Base-by-base conservation (phyloP, 768 basidiomycete species). In the Arthromyces matolae region DNA sequence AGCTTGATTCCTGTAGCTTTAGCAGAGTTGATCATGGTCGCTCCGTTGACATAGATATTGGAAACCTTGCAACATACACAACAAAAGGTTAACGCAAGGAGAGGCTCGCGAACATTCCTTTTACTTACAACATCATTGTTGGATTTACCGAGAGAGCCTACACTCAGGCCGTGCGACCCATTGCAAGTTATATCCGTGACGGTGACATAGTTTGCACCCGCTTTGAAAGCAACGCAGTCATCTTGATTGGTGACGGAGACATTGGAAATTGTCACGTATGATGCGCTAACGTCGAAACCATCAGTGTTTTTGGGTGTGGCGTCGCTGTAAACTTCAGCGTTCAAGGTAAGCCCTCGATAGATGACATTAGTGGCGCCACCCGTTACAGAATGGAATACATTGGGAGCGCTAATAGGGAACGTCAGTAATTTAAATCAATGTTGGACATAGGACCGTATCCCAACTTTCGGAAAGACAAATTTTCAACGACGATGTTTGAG, bases 1-100 rank as follows among this genome's bases (percentile, higher is more conserved):
- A 66, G 54, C 42, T 66, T 66, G 37, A 66, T 66, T 18, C 65
- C 64, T 32, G 62, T 62, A 0, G 65, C 65, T 47, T 66, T 66
- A 2, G 64, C 53, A 0, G 64, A 65, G 47, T 62, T 50, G 29
- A 63, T 60, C 64, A 66, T 64, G 9, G 57, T 62, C 6, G 65
- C 63, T 8, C 59, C 53, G 10, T 58, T 54, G 19, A 66, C 55
- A 32, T 58, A 58, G 14, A 59, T 57, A 33, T 66, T 66, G 4
- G 54, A 53, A 1, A 66, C 64, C 61, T 59, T n/a, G 22, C 14
- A 24, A 6, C 5, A 12, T n/a, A 12, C 14, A 2, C 24, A 24
- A 28, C 20, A 20, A 27, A 6, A 23, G 9, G 9, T 5, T 13
- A 25, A 45, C 8, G 18, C 8, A 24, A 10, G 12, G 13, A 9